Conservation (phyloP, 2,329 filamentous ascomycete species). For the Penicillium sp. region DNA sequence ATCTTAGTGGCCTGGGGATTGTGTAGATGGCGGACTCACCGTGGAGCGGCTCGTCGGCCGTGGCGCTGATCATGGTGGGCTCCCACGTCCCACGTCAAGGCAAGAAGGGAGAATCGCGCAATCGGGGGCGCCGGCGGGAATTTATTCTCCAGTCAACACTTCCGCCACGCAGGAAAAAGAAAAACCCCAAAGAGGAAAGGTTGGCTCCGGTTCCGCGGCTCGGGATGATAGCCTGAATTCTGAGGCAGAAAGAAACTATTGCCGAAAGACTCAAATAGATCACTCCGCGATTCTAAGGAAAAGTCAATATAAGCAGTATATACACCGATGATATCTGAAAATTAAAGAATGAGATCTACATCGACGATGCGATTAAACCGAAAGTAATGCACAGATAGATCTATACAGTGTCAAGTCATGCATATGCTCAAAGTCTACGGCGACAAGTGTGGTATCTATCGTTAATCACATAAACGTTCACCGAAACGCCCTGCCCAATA, state of each 20-base stretch:
- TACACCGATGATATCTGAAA: too few species aligned
- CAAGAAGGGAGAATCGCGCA: slow-evolving; percentile 2
- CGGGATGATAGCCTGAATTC: slow-evolving; percentile 15
- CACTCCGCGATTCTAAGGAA: too few species aligned
- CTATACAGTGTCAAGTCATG: too few species aligned
- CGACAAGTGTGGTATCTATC: slow-evolving; percentile 11
- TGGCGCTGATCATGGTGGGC: slow-evolving; percentile 34
- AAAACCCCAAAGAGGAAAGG: slow-evolving; percentile 38
- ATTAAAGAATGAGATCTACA: too few species aligned
- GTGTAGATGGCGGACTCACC: slow-evolving; percentile 28
- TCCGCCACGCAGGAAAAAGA: slow-evolving; percentile 20
- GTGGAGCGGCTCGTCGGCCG: slow-evolving; percentile 39
- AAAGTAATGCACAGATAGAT: too few species aligned
- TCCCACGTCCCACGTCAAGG: not conserved
- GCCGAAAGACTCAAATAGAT: too few species aligned
- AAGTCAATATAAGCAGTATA: too few species aligned
- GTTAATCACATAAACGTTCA: slow-evolving; percentile 10
- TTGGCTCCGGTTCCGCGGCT: slow-evolving; percentile 29
- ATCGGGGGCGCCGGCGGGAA: slow-evolving; percentile 16
- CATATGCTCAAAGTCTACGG: not conserved
- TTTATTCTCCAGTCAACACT: slow-evolving; percentile 17
- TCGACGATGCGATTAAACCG: too few species aligned
- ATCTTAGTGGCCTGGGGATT: slow-evolving; percentile 17
- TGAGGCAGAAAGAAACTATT: slow-evolving; percentile 12
- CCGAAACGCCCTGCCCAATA: slow-evolving; percentile 16